These are phyloP conservation scores for Trametes sanguinea DNA, from an alignment of 768 basidiomycete species.

Conservation along the genomic window DNA sequence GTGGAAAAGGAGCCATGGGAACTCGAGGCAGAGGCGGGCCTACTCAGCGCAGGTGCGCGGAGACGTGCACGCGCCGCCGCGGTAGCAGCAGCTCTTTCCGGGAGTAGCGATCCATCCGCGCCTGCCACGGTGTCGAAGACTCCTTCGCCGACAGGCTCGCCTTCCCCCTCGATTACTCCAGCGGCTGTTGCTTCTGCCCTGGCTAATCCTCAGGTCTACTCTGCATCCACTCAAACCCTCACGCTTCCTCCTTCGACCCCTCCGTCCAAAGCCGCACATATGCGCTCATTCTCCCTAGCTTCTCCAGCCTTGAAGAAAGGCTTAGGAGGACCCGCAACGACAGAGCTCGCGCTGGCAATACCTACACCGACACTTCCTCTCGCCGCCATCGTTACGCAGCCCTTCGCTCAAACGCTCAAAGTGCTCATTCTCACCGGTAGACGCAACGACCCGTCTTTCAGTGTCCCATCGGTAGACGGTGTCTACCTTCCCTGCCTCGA, in stretches of 20 bases:
- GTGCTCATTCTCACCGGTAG: slow-evolving; percentile 63
- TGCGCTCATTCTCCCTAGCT: slow-evolving; percentile 62
- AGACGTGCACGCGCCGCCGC: slow-evolving; percentile 28
- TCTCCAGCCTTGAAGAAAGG: slow-evolving; percentile 27
- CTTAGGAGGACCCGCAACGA: slow-evolving; percentile 10
- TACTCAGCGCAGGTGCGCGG: slow-evolving; percentile 30
- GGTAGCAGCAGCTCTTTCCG: slow-evolving; percentile 17
- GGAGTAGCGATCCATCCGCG: background rate
- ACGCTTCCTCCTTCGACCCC: slow-evolving; percentile 64
- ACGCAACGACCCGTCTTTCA: slow-evolving; percentile 65
- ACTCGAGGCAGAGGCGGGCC: slow-evolving; percentile 34
- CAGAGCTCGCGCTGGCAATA: slow-evolving; percentile 43
- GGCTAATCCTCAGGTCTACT: slow-evolving; percentile 61
- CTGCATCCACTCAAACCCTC: slow-evolving; percentile 55
- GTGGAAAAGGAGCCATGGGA: slow-evolving; percentile 31
- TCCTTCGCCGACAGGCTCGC: background rate
- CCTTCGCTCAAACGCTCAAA: slow-evolving; percentile 60
- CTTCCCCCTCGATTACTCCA: slow-evolving; percentile 21
- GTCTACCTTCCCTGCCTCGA: slow-evolving; percentile 65
- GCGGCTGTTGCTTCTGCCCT: slow-evolving; percentile 41
- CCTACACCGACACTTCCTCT: slow-evolving; percentile 72
- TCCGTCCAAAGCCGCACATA: slow-evolving; percentile 53
- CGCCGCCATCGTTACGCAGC: slow-evolving; percentile 56
- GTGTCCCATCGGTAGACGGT: slow-evolving; percentile 45
- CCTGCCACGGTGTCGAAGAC: background rate